phyloP scores from a whole-genome alignment of 1,139 yeast species.

The Pichia cactophila region DNA sequence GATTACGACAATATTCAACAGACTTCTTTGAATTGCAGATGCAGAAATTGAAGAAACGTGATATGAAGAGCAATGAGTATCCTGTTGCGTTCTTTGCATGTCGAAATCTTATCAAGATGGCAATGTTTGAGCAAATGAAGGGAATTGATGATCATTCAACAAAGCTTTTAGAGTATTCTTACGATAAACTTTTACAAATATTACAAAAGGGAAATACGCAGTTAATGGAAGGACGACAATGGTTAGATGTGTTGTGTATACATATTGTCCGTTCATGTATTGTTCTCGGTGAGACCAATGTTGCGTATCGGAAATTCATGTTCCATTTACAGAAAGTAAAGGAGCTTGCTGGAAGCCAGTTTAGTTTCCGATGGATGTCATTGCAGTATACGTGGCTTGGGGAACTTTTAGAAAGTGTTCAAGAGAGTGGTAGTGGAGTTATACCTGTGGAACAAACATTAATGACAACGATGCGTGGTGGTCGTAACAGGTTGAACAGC shows the following conservation, averaged over 20 bases:
- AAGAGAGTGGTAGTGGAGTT: slow-evolving; percentile 30
- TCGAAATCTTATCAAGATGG: slow-evolving; percentile 43
- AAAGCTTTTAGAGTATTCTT: slow-evolving; percentile 29
- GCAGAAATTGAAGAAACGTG: slow-evolving; percentile 31
- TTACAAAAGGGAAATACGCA: not conserved
- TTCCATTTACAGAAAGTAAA: slow-evolving; percentile 37
- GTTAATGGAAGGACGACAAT: slow-evolving; percentile 35
- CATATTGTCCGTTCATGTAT: slow-evolving; percentile 58
- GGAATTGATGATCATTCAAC: slow-evolving; percentile 40
- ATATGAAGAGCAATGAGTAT: slow-evolving; percentile 16
- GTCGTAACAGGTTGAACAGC: slow-evolving; percentile 6
- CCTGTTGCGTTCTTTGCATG: slow-evolving; percentile 34
- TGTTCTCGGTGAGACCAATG: slow-evolving; percentile 50
- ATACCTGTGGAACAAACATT: slow-evolving; percentile 30
- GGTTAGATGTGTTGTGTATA: slow-evolving; percentile 55
- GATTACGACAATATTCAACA: slow-evolving; percentile 32
- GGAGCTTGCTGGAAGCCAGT: slow-evolving; percentile 5
- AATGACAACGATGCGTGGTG: slow-evolving; percentile 25
- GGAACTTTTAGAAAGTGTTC: slow-evolving; percentile 41
- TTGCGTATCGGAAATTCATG: slow-evolving; percentile 57
- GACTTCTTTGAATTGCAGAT: slow-evolving; percentile 38
- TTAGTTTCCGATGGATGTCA: slow-evolving; percentile 34
- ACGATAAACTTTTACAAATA: slow-evolving; percentile 9
- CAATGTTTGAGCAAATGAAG: slow-evolving; percentile 39
- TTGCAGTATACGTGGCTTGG: slow-evolving; percentile 50